Conservation (phyloP, 208 protist species). For the Crithidia acanthocephali region DNA sequence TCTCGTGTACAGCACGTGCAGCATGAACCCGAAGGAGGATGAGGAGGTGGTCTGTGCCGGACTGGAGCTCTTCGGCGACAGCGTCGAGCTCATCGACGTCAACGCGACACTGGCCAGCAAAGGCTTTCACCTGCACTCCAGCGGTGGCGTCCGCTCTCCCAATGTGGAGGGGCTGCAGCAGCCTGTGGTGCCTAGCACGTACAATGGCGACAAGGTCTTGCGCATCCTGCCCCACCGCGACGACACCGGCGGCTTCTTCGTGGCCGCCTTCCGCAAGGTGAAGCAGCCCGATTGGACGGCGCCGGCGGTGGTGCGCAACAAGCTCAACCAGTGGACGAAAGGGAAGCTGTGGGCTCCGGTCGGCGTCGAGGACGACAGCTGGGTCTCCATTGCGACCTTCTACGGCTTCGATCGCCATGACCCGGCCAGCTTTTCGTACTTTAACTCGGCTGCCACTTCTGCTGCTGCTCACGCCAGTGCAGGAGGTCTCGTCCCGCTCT, state of each 20-base stretch:
- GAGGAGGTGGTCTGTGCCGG: constrained; percentile 94
- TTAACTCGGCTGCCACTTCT: constrained; percentile 3
- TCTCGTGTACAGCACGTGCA: constrained; percentile 98
- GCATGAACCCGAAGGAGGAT: constrained; percentile 96
- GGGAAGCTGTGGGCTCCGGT: constrained; percentile 86
- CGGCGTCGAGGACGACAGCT: constrained; percentile 57
- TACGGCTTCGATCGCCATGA: constrained; percentile 73
- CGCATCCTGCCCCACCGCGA: constrained; percentile 88
- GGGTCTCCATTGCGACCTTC: constrained; percentile 76
- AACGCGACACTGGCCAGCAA: constrained; percentile 53
- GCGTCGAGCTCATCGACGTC: constrained; percentile 88
- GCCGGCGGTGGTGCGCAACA: constrained; percentile 45
- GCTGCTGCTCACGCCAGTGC: background rate
- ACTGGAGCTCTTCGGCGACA: constrained; percentile 77
- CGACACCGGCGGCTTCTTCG: constrained; percentile 92
- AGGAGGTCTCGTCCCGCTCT: constrained; percentile 74
- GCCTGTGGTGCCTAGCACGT: constrained; percentile 46
- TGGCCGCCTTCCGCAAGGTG: constrained; percentile 87
- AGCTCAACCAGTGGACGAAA: constrained; percentile 91
- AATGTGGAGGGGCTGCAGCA: constrained; percentile 57
- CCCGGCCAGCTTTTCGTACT: constrained; percentile 45
- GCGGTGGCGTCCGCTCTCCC: constrained; percentile 56
- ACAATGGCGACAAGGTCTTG: constrained; percentile 78
- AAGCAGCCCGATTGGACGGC: constrained; percentile 45
- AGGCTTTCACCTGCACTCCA: constrained; percentile 63